Evolutionary conservation across 495 filamentous ascomycete genomes (phyloP).

Genomic region (Delitschia confertaspora): DNA sequence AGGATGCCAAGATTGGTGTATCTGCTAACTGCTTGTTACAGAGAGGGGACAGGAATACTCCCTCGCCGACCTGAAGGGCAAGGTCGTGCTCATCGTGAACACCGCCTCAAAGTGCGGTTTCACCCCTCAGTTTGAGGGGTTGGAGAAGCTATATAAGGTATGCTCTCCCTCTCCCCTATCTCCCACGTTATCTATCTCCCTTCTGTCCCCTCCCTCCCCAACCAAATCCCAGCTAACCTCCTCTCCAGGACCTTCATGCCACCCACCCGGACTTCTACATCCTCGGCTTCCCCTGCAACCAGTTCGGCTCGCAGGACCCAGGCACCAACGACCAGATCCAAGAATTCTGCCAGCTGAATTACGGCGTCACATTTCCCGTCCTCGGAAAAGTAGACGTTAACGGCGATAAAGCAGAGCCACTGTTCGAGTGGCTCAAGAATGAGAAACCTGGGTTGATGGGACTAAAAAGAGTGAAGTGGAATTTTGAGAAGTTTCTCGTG

Average conservation of each 20-base stretch:
- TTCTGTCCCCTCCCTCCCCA: not conserved
- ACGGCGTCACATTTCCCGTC: constrained; percentile 88
- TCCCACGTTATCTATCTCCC: not conserved
- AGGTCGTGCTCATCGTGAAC: constrained; percentile 94
- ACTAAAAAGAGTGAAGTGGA: constrained; percentile 88
- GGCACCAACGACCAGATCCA: constrained; percentile 85
- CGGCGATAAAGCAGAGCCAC: constrained; percentile 65
- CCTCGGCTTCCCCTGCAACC: constrained; percentile 97
- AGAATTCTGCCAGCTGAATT: constrained; percentile 86
- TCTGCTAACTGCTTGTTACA: constrained; percentile 33
- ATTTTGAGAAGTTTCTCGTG: constrained; percentile 95
- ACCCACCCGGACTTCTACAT: constrained; percentile 68
- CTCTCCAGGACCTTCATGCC: constrained; percentile 43
- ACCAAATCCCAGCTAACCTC: not conserved
- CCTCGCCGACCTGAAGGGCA: constrained; percentile 64
- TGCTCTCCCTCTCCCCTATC: not conserved
- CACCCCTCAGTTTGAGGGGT: constrained; percentile 88
- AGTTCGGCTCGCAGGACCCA: constrained; percentile 87
- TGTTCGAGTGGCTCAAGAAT: constrained; percentile 84
- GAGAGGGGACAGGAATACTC: constrained; percentile 66
- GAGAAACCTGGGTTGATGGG: constrained; percentile 76
- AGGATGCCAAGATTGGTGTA: too few species aligned
- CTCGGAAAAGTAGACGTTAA: constrained; percentile 91
- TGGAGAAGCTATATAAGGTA: constrained; percentile 81
- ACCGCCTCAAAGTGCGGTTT: constrained; percentile 99